phyloP scores from a whole-genome alignment of 1,284 basidiomycete genomes.

The Ganoderma sinense region DNA sequence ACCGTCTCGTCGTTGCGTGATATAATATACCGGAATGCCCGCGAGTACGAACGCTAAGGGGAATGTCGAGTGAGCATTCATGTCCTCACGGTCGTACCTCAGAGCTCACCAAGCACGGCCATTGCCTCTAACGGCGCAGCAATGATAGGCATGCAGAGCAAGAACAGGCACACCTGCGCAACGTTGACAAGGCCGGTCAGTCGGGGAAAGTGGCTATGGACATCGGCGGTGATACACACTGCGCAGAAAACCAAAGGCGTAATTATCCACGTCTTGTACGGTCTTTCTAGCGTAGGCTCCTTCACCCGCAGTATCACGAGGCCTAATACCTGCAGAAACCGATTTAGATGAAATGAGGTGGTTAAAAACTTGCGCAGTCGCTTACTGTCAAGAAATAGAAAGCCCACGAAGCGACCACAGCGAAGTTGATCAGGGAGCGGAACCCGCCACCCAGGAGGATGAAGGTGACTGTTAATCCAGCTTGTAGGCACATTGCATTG shows the following conservation, averaged over 20 bases:
- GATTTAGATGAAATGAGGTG: background rate
- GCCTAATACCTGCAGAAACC: slow-evolving; percentile 72
- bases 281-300: slow-evolving; percentile 90
- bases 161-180: slow-evolving; percentile 84
- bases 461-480: slow-evolving; percentile 76
- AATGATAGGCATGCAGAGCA: slow-evolving; percentile 94
- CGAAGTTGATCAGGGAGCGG: slow-evolving; percentile 86
- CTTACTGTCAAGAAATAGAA: slow-evolving; percentile 90
- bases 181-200: background rate
- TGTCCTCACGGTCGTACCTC: background rate
- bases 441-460: slow-evolving; percentile 91
- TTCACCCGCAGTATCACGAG: slow-evolving; percentile 89
- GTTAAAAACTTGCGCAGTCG: slow-evolving; percentile 8
- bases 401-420: slow-evolving; percentile 88
- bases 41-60: slow-evolving; percentile 69
- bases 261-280: slow-evolving; percentile 91
- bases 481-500: slow-evolving; percentile 85
- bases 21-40: slow-evolving; percentile 87
- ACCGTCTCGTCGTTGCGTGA: slow-evolving; percentile 66
- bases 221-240: slow-evolving; percentile 52
- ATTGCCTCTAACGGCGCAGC: slow-evolving; percentile 91
- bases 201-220: background rate
- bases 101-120: slow-evolving; percentile 79
- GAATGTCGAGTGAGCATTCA: background rate
- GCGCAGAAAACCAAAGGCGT: slow-evolving; percentile 93